phyloP scores from a whole-genome alignment of 345 rosid genomes.

The Isatis tinctoria region DNA sequence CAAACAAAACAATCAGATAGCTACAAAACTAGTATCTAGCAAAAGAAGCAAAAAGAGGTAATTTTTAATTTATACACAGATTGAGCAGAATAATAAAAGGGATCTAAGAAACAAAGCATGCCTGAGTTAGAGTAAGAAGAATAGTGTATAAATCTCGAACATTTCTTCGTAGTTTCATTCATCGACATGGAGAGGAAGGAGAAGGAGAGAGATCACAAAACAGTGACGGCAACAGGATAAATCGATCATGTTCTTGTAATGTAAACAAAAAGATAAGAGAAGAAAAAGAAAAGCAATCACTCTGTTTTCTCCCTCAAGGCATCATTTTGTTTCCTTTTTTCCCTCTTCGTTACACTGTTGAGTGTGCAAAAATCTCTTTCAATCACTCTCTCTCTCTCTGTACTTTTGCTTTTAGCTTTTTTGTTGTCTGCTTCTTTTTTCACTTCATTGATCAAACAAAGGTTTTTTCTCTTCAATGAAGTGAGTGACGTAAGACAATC shows the following conservation, averaged over 20 bases:
- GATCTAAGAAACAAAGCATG: constrained; percentile 26
- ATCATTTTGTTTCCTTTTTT: constrained; percentile 35
- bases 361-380: constrained; percentile 27
- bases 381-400: constrained; percentile 17
- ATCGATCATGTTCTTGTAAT: constrained; percentile 33
- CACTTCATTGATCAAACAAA: constrained; percentile 26
- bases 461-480: constrained; percentile 34
- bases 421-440: constrained; percentile 31
- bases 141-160: constrained; percentile 12
- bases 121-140: constrained; percentile 25
- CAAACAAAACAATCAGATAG: constrained; percentile 20
- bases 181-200: neutral
- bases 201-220: constrained; percentile 15
- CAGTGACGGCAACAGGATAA: constrained; percentile 1
- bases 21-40: constrained; percentile 24
- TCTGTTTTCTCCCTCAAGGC: constrained; percentile 36
- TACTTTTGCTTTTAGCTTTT: constrained; percentile 33
- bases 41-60: neutral
- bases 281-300: constrained; percentile 24
- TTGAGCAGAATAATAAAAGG: neutral
- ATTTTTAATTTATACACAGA: neutral
- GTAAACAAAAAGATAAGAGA: constrained; percentile 23
- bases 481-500: constrained; percentile 34
- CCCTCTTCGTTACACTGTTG: constrained; percentile 4
- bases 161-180: constrained; percentile 22